phyloP scores from a whole-genome alignment of 2,329 filamentous ascomycete species.

The Cladophialophora immunda region DNA sequence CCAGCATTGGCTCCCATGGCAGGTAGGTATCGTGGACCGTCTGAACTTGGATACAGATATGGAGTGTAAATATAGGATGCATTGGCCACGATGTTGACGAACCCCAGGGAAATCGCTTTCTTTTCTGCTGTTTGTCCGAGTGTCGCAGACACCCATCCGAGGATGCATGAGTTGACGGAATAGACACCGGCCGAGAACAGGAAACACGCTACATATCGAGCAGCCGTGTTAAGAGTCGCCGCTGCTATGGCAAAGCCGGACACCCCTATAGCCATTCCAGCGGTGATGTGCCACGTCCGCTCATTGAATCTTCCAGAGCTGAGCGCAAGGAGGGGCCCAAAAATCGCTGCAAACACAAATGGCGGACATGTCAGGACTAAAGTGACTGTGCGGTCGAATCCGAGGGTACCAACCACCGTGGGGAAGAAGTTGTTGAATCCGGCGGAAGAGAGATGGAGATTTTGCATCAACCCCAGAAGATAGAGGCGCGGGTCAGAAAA shows the following conservation, averaged over 20 bases:
- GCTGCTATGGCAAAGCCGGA: conserved; percentile 43
- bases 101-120: conserved; percentile 51
- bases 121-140: conserved; percentile 64
- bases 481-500: conserved; percentile 49
- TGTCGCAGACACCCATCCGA: conserved; percentile 59
- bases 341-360: conserved; percentile 43
- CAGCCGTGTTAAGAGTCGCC: conserved; percentile 56
- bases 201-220: conserved; percentile 44
- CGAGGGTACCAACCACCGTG: conserved; percentile 57
- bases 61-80: conserved; percentile 73
- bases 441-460: conserved; percentile 54
- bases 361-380: conserved; percentile 58
- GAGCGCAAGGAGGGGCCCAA: conserved; percentile 35
- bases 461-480: conserved; percentile 56
- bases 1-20: conserved; percentile 13
- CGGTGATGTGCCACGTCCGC: conserved; percentile 72
- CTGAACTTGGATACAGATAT: conserved; percentile 67
- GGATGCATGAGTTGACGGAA: conserved; percentile 51
- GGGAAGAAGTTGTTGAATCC: conserved; percentile 58
- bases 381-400: conserved; percentile 58
- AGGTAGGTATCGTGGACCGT: conserved; percentile 48
- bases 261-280: conserved; percentile 69
- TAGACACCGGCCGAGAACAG: conserved; percentile 46
- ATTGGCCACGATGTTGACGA: conserved; percentile 70
- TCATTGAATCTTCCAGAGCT: conserved; percentile 55